These are phyloP conservation scores for Fusarium citri DNA, from an alignment of 2,329 filamentous ascomycete genomes.

Conservation along the genomic window DNA sequence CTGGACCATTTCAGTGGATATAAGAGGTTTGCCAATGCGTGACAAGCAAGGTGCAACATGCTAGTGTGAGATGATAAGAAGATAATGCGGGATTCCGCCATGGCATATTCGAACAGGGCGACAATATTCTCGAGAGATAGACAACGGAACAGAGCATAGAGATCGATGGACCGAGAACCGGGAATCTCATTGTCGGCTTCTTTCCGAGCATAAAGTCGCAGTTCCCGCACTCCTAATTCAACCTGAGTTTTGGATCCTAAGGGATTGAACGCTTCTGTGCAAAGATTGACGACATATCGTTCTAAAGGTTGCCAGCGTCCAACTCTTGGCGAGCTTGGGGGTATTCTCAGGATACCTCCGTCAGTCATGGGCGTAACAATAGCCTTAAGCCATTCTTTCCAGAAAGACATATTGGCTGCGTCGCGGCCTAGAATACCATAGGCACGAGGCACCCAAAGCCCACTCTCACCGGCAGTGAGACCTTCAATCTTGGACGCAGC, in stretches of 20 bases:
- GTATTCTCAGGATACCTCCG: slow-evolving; percentile 82
- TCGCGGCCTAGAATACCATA: slow-evolving; percentile 94
- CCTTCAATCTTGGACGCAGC: slow-evolving; percentile 98
- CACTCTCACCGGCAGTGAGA: slow-evolving; percentile 92
- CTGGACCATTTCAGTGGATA: slow-evolving; percentile 95
- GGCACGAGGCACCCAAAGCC: slow-evolving; percentile 93
- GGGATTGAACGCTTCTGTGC: slow-evolving; percentile 92
- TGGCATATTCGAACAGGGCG: slow-evolving; percentile 89
- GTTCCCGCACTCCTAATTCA: slow-evolving; percentile 87
- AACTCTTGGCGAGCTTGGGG: slow-evolving; percentile 87
- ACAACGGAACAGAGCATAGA: slow-evolving; percentile 92
- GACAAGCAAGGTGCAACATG: slow-evolving; percentile 93
- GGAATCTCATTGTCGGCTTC: slow-evolving; percentile 94
- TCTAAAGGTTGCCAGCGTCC: slow-evolving; percentile 97
- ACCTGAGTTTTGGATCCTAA: slow-evolving; percentile 95
- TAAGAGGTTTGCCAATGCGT: slow-evolving; percentile 85
- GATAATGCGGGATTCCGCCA: slow-evolving; percentile 95
- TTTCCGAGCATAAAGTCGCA: slow-evolving; percentile 91
- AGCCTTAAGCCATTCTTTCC: slow-evolving; percentile 98
- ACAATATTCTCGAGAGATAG: slow-evolving; percentile 93
- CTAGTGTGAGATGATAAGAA: slow-evolving; percentile 94
- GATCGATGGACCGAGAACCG: slow-evolving; percentile 88
- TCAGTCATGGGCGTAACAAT: slow-evolving; percentile 96
- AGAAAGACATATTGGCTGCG: slow-evolving; percentile 85
- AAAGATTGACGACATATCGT: slow-evolving; percentile 96